phyloP scores from a whole-genome alignment of 2,329 filamentous ascomycete genomes.

The Albifimbria verrucaria region DNA sequence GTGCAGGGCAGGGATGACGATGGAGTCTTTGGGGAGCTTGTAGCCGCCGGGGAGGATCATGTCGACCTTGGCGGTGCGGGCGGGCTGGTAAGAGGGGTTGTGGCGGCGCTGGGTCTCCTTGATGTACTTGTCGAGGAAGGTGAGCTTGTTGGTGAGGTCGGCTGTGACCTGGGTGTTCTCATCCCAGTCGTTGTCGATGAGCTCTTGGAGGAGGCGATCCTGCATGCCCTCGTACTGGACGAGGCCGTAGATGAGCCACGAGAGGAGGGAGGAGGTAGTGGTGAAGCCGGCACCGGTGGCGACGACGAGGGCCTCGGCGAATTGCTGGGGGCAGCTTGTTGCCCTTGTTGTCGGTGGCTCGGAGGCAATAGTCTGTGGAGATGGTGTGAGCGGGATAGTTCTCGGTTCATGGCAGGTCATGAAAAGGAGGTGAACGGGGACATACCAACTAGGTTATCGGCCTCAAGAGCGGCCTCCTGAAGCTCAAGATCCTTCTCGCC shows the following conservation, averaged over 20 bases:
- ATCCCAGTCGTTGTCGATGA: constrained; percentile 45
- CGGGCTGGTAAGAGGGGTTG: constrained; percentile 60
- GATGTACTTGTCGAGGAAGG: constrained; percentile 54
- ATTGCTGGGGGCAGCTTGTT: constrained; percentile 44
- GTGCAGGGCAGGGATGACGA: constrained; percentile 52
- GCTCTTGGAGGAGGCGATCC: constrained; percentile 54
- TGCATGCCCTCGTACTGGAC: constrained; percentile 53
- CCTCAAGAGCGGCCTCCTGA: constrained; percentile 47
- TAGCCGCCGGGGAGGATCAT: constrained; percentile 58
- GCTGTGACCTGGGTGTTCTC: constrained; percentile 41
- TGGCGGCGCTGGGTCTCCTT: constrained; percentile 60
- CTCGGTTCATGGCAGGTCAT: not conserved
- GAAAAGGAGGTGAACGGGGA: not conserved
- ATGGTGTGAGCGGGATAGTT: not conserved
- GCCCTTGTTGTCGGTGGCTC: constrained; percentile 52
- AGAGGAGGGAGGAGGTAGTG: constrained; percentile 55
- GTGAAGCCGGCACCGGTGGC: constrained; percentile 58
- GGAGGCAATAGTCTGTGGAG: constrained; percentile 46
- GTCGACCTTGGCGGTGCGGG: constrained; percentile 52
- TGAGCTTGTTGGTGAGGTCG: constrained; percentile 44
- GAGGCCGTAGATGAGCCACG: constrained; percentile 55
- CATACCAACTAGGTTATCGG: constrained; percentile 32
- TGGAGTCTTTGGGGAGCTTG: constrained; percentile 45
- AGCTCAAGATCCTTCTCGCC: constrained; percentile 37
- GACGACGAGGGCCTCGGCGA: constrained; percentile 39